These are phyloP conservation scores for Pisolithus marmoratus DNA, from an alignment of 768 basidiomycete species.

Conservation along the genomic window DNA sequence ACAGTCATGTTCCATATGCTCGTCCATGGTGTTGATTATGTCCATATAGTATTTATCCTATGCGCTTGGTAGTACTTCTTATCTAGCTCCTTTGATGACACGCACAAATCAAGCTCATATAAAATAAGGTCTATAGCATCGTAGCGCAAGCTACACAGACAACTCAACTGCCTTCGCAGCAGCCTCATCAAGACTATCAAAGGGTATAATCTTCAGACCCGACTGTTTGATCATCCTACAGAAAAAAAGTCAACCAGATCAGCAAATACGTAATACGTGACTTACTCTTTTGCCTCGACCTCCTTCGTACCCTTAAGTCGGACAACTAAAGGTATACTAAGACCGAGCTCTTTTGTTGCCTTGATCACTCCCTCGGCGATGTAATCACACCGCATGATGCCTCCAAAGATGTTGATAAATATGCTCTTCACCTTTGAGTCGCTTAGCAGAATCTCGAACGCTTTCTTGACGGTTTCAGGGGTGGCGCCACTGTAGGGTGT, in stretches of 20 bases:
- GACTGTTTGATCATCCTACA: constrained; percentile 88
- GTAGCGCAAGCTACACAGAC: constrained; percentile 39
- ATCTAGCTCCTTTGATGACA: constrained; percentile 19
- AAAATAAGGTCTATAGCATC: too few species aligned
- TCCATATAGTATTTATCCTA: constrained; percentile 8
- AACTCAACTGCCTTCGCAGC: constrained; percentile 74
- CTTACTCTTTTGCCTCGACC: constrained; percentile 88
- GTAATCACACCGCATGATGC: constrained; percentile 99
- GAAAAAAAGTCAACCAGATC: constrained; percentile 3
- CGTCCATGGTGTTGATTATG: constrained; percentile 27
- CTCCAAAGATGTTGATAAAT: constrained; percentile 97
- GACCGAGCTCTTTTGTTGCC: constrained; percentile 84
- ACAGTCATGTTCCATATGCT: constrained; percentile 23
- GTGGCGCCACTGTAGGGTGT: constrained; percentile 74
- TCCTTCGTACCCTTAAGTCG: constrained; percentile 97
- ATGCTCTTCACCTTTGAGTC: constrained; percentile 96
- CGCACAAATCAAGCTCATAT: too few species aligned
- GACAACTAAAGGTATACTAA: constrained; percentile 86
- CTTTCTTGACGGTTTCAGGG: constrained; percentile 99
- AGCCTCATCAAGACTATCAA: constrained; percentile 90
- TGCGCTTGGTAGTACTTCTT: constrained; percentile 24
- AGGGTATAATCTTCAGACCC: constrained; percentile 88
- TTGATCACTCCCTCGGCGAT: constrained; percentile 98
- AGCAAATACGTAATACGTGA: constrained; percentile 5
- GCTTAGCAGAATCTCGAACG: constrained; percentile 88